Evolutionary conservation across 106 monocot genomes (phyloP), one percentile per base, ranked within the genome.

Genomic region (Ottelia alismoides): DNA sequence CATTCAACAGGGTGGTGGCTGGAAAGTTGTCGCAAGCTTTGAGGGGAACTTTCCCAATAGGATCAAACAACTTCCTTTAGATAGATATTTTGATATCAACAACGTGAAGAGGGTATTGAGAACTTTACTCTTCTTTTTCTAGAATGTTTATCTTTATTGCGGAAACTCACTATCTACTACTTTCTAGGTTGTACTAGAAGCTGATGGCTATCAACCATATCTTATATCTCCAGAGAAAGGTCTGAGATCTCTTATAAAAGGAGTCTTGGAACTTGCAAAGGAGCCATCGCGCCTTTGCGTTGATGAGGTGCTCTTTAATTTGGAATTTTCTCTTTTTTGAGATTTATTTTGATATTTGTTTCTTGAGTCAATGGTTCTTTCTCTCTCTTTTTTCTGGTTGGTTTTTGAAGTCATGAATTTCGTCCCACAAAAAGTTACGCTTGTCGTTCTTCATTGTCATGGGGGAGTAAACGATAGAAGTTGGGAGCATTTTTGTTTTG

Each of bases 51-150:
- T 93, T 71, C 93, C 93, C 31, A 88, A 84, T 30, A 77, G 80
- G 73, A 93, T 93, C 43, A 93, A 88, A 53, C 80, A 93, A 32
- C 87, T 93, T 58, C 93, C 93, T 43, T 60, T 93, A 51, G 93
- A 93, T 54, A 83, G 78, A 48, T 84, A 93, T 67, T 93, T 93
- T 65, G 93, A 93, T 45, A 82, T 93, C 54, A 93, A 78, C 67
- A 93, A 93, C 78, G 93, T 93, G 14, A 93, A 93, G 76, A 71
- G 93, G 84, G 93, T 93, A 88, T 25, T n/a, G n/a, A n/a, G n/a
- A n/a, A n/a, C n/a, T n/a, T n/a, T 27, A 48, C 12, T 56, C 19
- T 44, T 0, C 16, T 53, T 48, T 30, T 51, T 35, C 2, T 52
- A 51, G 26, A 1, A 22, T 14, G 5, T 53, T 3, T 53, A 28